These are phyloP conservation scores for Pharnaceum exiguum DNA, from an alignment of 148 eudicot species.

Conservation along the genomic window DNA sequence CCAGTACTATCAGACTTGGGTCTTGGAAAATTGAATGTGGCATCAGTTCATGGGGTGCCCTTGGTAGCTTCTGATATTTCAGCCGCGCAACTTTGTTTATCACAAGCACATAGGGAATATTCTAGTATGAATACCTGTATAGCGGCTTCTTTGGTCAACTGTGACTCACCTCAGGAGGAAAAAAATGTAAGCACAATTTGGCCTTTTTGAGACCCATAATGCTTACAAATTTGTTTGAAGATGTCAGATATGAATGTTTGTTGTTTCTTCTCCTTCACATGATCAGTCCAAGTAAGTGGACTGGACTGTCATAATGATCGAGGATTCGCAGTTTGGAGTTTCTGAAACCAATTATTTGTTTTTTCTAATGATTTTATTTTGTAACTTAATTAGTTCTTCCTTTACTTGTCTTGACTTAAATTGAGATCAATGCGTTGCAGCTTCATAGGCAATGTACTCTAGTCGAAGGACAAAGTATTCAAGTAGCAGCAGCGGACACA, in stretches of 20 bases:
- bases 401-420: not conserved
- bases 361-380: no score
- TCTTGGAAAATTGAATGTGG: conserved; percentile 19
- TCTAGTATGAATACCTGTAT: conserved; percentile 15
- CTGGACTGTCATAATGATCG: not conserved
- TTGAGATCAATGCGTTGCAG: conserved; percentile 36
- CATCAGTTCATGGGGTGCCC: conserved; percentile 15
- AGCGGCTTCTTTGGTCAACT: conserved; percentile 15
- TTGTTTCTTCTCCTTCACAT: not conserved
- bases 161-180: conserved; percentile 23
- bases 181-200: conserved; percentile 41
- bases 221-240: not conserved
- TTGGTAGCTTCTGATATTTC: conserved; percentile 24
- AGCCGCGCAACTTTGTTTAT: conserved; percentile 12
- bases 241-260: not conserved
- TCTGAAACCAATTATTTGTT: no score
- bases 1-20: conserved; percentile 21
- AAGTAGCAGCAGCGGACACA: conserved; percentile 22
- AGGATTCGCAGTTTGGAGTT: no score
- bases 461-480: conserved; percentile 19
- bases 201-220: not conserved
- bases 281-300: not conserved
- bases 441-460: conserved; percentile 33
- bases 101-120: conserved; percentile 20
- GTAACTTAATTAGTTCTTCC: not conserved